A percentile compares a stretch with the other conserved stretches of the same genome.
These are phyloP conservation scores for Pleurozium schreberi DNA, from an alignment of 225 moss, liverwort and hornwort species.

Conservation along the genomic window DNA sequence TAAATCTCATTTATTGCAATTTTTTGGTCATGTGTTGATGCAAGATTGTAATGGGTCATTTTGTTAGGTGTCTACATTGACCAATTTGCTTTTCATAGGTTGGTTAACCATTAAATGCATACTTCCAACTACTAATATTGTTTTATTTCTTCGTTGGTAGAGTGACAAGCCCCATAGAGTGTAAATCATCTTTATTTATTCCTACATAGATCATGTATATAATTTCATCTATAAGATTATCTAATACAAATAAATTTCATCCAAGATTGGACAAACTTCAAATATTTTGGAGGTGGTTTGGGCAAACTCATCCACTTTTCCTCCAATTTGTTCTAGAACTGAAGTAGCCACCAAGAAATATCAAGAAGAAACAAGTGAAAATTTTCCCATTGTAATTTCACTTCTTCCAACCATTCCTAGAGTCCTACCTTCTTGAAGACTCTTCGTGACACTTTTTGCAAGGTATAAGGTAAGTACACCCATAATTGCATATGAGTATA, in stretches of 20 bases:
- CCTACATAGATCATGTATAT: background rate
- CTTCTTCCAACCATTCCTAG: rapidly evolving
- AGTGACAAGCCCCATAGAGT: background rate
- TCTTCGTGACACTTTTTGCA: background rate
- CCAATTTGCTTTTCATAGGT: too few relatives aligned
- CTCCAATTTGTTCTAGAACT: too few relatives aligned
- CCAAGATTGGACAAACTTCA: background rate
- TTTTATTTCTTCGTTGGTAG: background rate
- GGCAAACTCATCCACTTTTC: background rate
- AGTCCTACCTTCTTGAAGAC: background rate
- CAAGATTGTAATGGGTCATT: too few relatives aligned
- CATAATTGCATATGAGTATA: background rate
- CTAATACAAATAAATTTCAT: background rate
- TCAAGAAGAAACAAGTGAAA: rapidly evolving
- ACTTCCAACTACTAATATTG: background rate
- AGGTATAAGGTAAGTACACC: background rate
- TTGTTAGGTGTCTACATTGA: too few relatives aligned
- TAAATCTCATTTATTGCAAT: too few relatives aligned
- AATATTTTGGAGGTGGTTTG: background rate
- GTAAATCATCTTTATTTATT: background rate
- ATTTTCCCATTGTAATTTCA: background rate
- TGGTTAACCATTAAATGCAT: too few relatives aligned
- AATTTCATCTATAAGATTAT: background rate
- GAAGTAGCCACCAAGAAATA: background rate
- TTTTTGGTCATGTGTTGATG: too few relatives aligned